Evolutionary conservation across 2,329 filamentous ascomycete species (phyloP), one percentile per base, ranked within the genome.

Genomic region (Ascochyta clinopodiicola): DNA sequence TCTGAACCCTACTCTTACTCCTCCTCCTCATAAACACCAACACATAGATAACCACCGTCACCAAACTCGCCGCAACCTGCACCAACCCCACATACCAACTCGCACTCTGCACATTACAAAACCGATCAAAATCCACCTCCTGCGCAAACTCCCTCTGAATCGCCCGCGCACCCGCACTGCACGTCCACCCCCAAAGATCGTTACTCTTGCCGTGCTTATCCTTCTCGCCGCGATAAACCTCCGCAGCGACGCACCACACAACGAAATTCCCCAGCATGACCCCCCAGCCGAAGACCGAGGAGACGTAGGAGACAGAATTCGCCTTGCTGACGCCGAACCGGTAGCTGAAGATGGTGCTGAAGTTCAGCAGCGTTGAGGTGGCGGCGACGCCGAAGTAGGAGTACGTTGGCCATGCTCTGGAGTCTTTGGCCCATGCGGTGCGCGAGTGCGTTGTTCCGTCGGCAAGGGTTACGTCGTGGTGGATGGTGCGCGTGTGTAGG

Each of bases 141-240:
- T 63, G 54, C 34, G 57, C 58, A 54, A 79, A 74, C n/a, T 72
- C 69, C 39, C 66, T 62, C 63, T 78, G 77, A 15, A 78, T 70
- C 50, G 62, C 64, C 43, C 66, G 44, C 32, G 77, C 77, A 1
- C 61, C 61, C 2, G 54, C 32, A 62, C 67, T 71, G 54, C 75
- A 78, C 24, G 70, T 76, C 77, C 77, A 79, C 0, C 77, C 77
- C 77, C 77, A 79, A 3, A 78, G 60, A 67, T 78, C 76, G 56
- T 70, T 64, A 31, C 62, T 67, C 55, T 73, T 72, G 5, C 73
- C 74, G 53, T 65, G 48, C 32, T 63, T 65, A 29, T 75, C 69
- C 59, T 75, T 78, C 36, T 77, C 72, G 39, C 56, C 59, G 1
- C 73, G 60, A 58, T 78, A 79, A 37, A 78, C 38, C 0, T 47